These are phyloP conservation scores for Spizellomyces punctatus DNA, from an alignment of 192 early-diverging fungal genomes.

Conservation along the genomic window DNA sequence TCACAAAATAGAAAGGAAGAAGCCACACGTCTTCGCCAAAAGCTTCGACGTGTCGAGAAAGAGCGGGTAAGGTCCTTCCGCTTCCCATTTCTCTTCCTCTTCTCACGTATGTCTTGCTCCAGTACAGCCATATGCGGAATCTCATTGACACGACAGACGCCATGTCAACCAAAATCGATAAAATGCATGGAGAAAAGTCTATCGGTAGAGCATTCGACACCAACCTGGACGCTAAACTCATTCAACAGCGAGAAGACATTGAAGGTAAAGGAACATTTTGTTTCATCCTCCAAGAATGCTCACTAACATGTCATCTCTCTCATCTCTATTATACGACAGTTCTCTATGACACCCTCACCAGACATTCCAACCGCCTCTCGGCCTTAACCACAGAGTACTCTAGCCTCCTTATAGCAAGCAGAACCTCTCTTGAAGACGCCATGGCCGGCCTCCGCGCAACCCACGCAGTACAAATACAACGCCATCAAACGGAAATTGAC, in stretches of 20 bases:
- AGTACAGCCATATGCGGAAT: constrained; percentile 18
- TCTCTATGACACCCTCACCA: constrained; percentile 3
- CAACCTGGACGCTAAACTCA: constrained; percentile 9
- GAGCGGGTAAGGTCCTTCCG: neutral
- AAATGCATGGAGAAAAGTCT: constrained; percentile 2
- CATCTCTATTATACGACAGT: neutral
- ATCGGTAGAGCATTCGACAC: neutral
- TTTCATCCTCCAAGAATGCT: neutral
- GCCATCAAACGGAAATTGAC: constrained; percentile 17
- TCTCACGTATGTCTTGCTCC: neutral
- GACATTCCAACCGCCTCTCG: neutral
- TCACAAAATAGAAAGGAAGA: neutral
- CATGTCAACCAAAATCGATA: constrained; percentile 14
- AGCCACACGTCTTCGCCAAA: neutral
- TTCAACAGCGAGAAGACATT: constrained; percentile 8
- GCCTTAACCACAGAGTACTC: constrained; percentile 5
- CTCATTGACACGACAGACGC: constrained; percentile 18
- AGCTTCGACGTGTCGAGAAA: constrained; percentile 10
- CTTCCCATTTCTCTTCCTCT: neutral
- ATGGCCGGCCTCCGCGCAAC: neutral
- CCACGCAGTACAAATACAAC: neutral
- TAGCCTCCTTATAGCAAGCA: constrained; percentile 7
- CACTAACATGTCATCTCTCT: neutral
- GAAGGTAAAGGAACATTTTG: constrained; percentile 3
- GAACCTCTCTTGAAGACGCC: neutral